Base-by-base conservation (phyloP, 2,329 filamentous ascomycete species). In the Epichloe hybrida region DNA sequence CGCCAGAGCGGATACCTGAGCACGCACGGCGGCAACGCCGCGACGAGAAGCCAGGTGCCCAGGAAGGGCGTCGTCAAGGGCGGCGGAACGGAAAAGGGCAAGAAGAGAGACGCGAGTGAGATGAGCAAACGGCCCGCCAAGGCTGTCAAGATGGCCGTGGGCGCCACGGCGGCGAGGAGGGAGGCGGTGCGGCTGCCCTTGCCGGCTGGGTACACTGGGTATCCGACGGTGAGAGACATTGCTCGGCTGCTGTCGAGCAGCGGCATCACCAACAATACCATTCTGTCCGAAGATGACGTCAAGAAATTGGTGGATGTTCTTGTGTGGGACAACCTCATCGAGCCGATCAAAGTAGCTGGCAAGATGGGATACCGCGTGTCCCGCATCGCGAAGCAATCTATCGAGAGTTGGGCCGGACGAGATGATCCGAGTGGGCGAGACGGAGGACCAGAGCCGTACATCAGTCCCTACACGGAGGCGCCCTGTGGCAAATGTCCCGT, bases 401-500 rank as follows among this genome's bases (percentile, higher is more conserved):
- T 61, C 8, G 64, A 69, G 46, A 62, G 59, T 49, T 72, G 69
- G 70, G 67, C 69, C 12, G 66, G 66, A 7, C 61, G 64, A 27
- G 65, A 70, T 13, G 66, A 68, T 20, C 61, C 64, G 11, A 61
- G 64, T 4, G 65, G 66, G 5, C 58, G 62, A 21, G 63, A 66
- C 37, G 66, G 62, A 5, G 72, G 68, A 4, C 72, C 59, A 51
- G 71, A 72, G 48, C 66, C 71, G 15, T 69, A 69, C 49, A 61
- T 75, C 57, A 95, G 90, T 58, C 86, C 86, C 3, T 80, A 91
- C 57, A 94, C 87, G 2, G 89, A 96, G 65, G 83, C 85, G 2
- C 93, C 93, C 1, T 98, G 93, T 66, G 90, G 91, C 2, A 77
- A 81, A 50, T 98, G 93, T 66, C 93, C 93, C 0, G 91, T 96